Percentiles rank a stretch among this genome's conserved stretches.
Evolutionary conservation across 768 basidiomycete species (phyloP).

Genomic region (Tylopilus plumbeoviolaceoides): DNA sequence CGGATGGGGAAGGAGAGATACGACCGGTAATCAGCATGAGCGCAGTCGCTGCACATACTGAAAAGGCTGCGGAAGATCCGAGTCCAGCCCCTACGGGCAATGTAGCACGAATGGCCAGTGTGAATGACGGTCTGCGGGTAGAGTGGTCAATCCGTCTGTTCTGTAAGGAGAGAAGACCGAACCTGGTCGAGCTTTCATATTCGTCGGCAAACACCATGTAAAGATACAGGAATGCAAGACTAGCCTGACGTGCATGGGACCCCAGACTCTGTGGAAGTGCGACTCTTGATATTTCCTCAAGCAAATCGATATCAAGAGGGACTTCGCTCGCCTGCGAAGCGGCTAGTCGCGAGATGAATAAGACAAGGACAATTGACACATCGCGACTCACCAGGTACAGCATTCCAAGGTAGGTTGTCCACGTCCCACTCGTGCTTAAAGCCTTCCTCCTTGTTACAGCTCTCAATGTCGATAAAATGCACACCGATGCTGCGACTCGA

Average conservation of each 20-base stretch:
- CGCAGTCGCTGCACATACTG: constrained; percentile 77
- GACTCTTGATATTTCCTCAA: constrained; percentile 60
- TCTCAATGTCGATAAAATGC: constrained; percentile 72
- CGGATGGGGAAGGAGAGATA: constrained; percentile 48
- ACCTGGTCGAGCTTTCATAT: constrained; percentile 51
- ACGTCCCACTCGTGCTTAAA: constrained; percentile 83
- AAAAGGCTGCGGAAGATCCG: constrained; percentile 96
- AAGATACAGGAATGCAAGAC: constrained; percentile 84
- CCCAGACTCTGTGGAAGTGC: constrained; percentile 32
- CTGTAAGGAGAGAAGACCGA: constrained; percentile 27
- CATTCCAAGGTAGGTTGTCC: constrained; percentile 73
- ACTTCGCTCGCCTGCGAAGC: constrained; percentile 18
- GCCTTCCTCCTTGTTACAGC: constrained; percentile 23
- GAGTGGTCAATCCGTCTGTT: constrained; percentile 11
- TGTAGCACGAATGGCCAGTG: constrained; percentile 80
- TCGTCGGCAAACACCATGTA: constrained; percentile 68
- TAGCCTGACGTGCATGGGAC: constrained; percentile 42
- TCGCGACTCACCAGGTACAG: constrained; percentile 40
- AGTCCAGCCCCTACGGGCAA: constrained; percentile 94
- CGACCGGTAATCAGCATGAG: constrained; percentile 73
- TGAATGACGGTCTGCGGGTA: constrained; percentile 60
- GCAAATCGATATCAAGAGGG: constrained; percentile 65
- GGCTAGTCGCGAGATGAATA: constrained; percentile 4
- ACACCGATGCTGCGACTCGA: constrained; percentile 47
- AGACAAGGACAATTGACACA: not conserved